Base-by-base conservation (phyloP, 805 yeast species). In the Schwanniomyces vanrijiae region DNA sequence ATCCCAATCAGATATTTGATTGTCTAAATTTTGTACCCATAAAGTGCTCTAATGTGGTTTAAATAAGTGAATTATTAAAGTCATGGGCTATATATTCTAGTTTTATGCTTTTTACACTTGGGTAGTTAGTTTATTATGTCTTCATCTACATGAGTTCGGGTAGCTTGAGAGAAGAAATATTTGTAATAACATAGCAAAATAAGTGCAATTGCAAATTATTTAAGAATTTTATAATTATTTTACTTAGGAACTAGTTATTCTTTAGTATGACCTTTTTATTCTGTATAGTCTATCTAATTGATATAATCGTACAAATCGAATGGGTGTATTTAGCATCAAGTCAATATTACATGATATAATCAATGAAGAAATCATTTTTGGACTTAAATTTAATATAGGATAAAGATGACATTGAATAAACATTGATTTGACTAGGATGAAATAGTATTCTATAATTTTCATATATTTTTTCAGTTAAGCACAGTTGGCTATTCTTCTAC, bases 1-100 rank as follows among this genome's bases (percentile, higher is more conserved):
- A 91, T 91, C 62, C 97, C 97, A 65, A 90, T 91, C 76, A 87
- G 97, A 78, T 91, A 90, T 75, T 83, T 90, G 76, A 89, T 91
- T 73, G 97, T 90, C 58, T 90, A 77, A 77, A 46, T 29, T 26
- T 24, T 6, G 26, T 9, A 9, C 26, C 26, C 26, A 5, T 24
- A 26, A 3, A 6, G 2, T 40, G 22, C 10, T 13, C n/a, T 26
- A 9, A 5, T 10, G 16, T 16, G n/a, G 10, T n/a, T 19, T 39
- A 16, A 39, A 18, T 24, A 10, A 18, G 19, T 38, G 11, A 18
- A 18, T 6, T 5, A 37, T 19, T 37, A 9, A 13, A 37, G 19
- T 10, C 39, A 20, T 37, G 4, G 13, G 39, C n/a, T 21, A 25
- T 14, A 37, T 20, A 19, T 20, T 13, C 39, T 37, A 37, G 5